Conservation (phyloP, 2,329 filamentous ascomycete genomes). For the Fusarium avenaceum region DNA sequence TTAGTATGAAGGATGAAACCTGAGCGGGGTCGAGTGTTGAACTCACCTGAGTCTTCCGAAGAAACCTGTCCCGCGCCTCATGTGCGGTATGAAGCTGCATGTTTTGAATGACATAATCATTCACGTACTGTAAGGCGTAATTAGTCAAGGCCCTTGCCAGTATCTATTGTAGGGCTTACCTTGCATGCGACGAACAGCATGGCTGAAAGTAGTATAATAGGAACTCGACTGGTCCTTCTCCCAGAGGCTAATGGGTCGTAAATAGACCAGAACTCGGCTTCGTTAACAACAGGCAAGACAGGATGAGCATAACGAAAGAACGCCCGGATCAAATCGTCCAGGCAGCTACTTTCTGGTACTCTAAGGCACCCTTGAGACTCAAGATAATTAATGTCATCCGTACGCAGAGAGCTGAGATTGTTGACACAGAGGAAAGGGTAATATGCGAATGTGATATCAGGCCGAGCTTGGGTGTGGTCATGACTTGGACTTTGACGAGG, state of each 20-base stretch:
- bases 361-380: background rate
- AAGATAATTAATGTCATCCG: background rate
- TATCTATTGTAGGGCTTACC: background rate
- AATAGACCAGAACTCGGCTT: constrained; percentile 8
- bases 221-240: background rate
- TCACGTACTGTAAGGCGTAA: background rate
- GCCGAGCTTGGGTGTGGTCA: background rate
- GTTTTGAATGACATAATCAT: background rate
- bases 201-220: background rate
- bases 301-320: constrained; percentile 11
- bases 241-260: background rate
- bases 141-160: background rate
- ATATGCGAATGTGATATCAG: background rate
- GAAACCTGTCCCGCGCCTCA: background rate
- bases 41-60: background rate
- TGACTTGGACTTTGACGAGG: background rate
- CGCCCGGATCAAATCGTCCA: background rate
- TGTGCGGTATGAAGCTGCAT: background rate
- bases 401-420: background rate
- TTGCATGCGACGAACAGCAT: constrained; percentile 7
- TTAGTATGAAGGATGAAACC: background rate
- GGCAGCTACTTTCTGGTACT: background rate
- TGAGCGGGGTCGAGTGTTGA: background rate
- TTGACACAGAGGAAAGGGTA: constrained; percentile 1
- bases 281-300: background rate